phyloP scores from a whole-genome alignment of 2,329 filamentous ascomycete genomes.

The Pyricularia pennisetigena region DNA sequence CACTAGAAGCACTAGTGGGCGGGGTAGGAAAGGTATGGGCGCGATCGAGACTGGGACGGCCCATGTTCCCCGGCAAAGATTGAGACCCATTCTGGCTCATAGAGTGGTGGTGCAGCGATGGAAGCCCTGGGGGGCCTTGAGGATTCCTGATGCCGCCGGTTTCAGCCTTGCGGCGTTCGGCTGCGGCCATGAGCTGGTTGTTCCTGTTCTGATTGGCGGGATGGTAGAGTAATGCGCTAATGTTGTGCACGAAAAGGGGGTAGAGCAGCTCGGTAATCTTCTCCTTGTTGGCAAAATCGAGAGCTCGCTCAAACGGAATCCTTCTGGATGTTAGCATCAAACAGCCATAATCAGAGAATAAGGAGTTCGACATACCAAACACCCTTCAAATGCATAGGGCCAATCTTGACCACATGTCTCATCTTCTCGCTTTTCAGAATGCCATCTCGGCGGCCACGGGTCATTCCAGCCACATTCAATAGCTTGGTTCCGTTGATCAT shows the following conservation, averaged over 20 bases:
- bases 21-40: slow-evolving; percentile 92
- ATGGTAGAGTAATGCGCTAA: slow-evolving; percentile 86
- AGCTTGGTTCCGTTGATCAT: slow-evolving; percentile 99
- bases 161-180: slow-evolving; percentile 67
- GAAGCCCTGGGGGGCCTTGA: slow-evolving; percentile 43
- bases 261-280: slow-evolving; percentile 96
- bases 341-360: neutral
- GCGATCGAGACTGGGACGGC: slow-evolving; percentile 69
- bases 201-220: slow-evolving; percentile 78
- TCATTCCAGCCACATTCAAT: slow-evolving; percentile 96
- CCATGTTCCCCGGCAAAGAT: slow-evolving; percentile 56
- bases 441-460: slow-evolving; percentile 84
- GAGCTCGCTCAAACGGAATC: slow-evolving; percentile 96
- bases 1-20: slow-evolving; percentile 82
- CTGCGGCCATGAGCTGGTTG: slow-evolving; percentile 79
- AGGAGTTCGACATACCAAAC: slow-evolving; percentile 65
- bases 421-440: slow-evolving; percentile 98
- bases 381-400: slow-evolving; percentile 97
- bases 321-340: slow-evolving; percentile 32
- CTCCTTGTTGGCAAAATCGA: slow-evolving; percentile 98
- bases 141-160: slow-evolving; percentile 54
- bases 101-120: slow-evolving; percentile 55
- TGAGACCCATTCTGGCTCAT: slow-evolving; percentile 39
- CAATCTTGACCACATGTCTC: slow-evolving; percentile 95
- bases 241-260: slow-evolving; percentile 95